Evolutionary conservation across 2,329 filamentous ascomycete genomes (phyloP).

Genomic region (Ophiostoma pallidulum): DNA sequence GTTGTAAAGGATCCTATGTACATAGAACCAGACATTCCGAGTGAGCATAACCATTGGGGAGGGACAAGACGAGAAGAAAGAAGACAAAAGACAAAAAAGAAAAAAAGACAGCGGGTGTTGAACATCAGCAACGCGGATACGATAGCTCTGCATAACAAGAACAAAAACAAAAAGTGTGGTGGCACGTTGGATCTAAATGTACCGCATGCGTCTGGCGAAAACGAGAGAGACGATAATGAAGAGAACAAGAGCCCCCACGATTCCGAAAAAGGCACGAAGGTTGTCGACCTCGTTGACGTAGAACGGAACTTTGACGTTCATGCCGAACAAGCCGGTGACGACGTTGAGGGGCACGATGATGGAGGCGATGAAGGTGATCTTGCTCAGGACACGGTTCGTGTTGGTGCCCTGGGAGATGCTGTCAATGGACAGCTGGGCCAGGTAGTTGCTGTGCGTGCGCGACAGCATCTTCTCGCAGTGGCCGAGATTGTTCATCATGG

Average conservation of each 20-base stretch:
- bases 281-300: slow-evolving; percentile 33
- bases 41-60: too few relatives aligned
- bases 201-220: slow-evolving; percentile 35
- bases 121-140: not conserved
- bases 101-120: too few relatives aligned
- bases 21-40: too few relatives aligned
- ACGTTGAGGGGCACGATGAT: slow-evolving; percentile 95
- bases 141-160: too few relatives aligned
- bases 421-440: slow-evolving; percentile 88
- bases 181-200: slow-evolving; percentile 29
- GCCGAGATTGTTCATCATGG: slow-evolving; percentile 92
- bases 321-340: slow-evolving; percentile 77
- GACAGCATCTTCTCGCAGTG: slow-evolving; percentile 98
- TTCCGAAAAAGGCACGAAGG: slow-evolving; percentile 46
- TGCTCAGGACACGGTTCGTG: slow-evolving; percentile 82
- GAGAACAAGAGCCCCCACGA: slow-evolving; percentile 41
- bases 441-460: slow-evolving; percentile 88
- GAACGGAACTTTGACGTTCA: slow-evolving; percentile 75
- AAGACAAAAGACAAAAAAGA: not conserved
- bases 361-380: slow-evolving; percentile 89
- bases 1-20: too few relatives aligned
- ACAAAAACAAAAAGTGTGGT: not conserved
- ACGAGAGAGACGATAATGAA: slow-evolving; percentile 40
- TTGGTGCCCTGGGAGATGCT: slow-evolving; percentile 80
- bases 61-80: not conserved